Percentiles rank a stretch among this genome's conserved stretches.
phyloP scores from a whole-genome alignment of 2,329 filamentous ascomycete species.

The Teratosphaeria zuluensis region DNA sequence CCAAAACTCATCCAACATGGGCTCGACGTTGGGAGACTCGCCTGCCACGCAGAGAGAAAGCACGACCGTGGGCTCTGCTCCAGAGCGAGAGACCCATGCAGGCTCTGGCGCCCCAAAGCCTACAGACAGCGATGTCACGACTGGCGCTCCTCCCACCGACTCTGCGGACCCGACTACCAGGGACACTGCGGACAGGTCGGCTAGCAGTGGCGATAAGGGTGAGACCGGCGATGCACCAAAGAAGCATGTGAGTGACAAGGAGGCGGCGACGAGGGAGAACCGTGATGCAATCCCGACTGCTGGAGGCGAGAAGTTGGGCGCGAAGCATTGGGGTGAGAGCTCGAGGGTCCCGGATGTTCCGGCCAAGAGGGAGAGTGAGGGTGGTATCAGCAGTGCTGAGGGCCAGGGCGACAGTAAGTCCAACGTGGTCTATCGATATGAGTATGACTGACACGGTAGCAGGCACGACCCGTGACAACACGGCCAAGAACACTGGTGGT shows the following conservation, averaged over 20 bases:
- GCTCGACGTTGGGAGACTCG: background rate
- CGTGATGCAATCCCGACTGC: conserved; percentile 22
- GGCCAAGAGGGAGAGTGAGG: conserved; percentile 2
- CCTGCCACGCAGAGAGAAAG: background rate
- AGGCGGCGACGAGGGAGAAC: conserved; percentile 13
- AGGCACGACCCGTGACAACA: conserved; percentile 19
- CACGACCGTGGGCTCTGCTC: background rate
- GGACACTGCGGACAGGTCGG: background rate
- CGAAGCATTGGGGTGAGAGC: conserved; percentile 28
- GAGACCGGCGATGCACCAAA: conserved; percentile 2
- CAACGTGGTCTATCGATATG: background rate
- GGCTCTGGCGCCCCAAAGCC: background rate
- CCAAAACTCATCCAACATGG: background rate
- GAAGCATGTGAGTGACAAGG: background rate
- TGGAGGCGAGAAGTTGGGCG: conserved; percentile 22
- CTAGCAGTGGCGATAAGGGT: background rate
- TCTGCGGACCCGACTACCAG: conserved; percentile 1
- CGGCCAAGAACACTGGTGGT: conserved; percentile 18
- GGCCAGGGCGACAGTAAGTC: conserved; percentile 22
- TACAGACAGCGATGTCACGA: conserved; percentile 2
- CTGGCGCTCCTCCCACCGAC: background rate
- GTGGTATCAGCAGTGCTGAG: conserved; percentile 11
- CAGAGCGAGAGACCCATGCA: background rate
- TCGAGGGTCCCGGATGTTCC: conserved; percentile 23
- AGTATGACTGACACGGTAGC: background rate